Evolutionary conservation across 1,139 yeast genomes (phyloP).

Genomic region (Sugiyamaella pinicola): DNA sequence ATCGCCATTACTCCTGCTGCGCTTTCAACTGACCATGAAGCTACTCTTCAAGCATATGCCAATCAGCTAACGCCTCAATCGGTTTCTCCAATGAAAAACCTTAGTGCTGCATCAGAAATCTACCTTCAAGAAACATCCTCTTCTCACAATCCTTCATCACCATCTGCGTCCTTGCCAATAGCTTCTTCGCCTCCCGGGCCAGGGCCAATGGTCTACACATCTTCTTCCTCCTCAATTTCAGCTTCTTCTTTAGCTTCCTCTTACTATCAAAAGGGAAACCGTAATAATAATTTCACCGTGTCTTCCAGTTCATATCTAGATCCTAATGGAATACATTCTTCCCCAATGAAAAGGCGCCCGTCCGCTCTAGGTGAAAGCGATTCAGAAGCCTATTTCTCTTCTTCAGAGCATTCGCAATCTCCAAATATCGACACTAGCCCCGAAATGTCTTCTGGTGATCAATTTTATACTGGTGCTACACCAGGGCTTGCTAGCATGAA

Average conservation of each 20-base stretch:
- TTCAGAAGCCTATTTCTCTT: conserved; percentile 30
- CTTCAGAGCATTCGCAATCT: conserved; percentile 36
- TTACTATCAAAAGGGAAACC: conserved; percentile 17
- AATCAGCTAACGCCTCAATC: conserved; percentile 11
- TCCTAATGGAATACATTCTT: conserved; percentile 19
- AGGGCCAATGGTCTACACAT: conserved; percentile 18
- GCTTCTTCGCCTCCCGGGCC: conserved; percentile 19
- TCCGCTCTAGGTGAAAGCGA: conserved; percentile 27
- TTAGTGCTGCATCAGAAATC: conserved; percentile 19
- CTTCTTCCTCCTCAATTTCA: conserved; percentile 18
- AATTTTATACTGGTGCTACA: conserved; percentile 30
- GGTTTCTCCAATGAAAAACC: conserved; percentile 29
- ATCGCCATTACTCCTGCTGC: conserved; percentile 28
- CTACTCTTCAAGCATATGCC: conserved; percentile 26
- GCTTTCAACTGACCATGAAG: conserved; percentile 14
- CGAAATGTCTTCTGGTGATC: conserved; percentile 30
- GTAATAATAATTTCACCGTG: conserved; percentile 6
- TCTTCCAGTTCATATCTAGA: conserved; percentile 14
- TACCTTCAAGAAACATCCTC: conserved; percentile 19
- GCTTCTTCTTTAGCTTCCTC: conserved; percentile 16
- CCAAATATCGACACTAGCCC: conserved; percentile 35
- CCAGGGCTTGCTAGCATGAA: conserved; percentile 29
- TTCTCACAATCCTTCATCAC: conserved; percentile 5
- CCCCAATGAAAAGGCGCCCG: conserved; percentile 19
- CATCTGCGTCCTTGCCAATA: conserved; percentile 18